A percentile compares a stretch with the other conserved stretches of the same genome.
These are phyloP conservation scores for Sarocladium kiliense DNA, from an alignment of 2,329 filamentous ascomycete genomes.

Conservation along the genomic window DNA sequence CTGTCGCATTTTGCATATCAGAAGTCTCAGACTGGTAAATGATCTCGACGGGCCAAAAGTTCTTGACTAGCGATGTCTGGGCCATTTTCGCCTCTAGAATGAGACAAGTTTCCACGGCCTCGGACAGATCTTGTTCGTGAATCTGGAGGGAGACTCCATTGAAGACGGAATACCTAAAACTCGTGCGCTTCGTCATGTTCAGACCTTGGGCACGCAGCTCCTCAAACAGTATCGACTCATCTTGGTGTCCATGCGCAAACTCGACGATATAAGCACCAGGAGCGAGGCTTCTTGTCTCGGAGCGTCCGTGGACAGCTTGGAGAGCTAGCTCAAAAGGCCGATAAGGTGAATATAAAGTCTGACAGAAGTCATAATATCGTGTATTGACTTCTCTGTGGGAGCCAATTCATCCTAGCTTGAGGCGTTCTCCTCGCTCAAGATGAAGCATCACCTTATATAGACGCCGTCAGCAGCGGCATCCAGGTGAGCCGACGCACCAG, in stretches of 20 bases:
- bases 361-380: not conserved
- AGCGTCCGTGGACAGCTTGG: not conserved
- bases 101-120: slow-evolving; percentile 18
- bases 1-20: slow-evolving; percentile 27
- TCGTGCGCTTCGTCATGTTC: slow-evolving; percentile 13
- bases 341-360: not conserved
- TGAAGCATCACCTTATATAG: too few relatives aligned
- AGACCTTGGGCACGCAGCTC: not conserved
- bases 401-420: too few relatives aligned
- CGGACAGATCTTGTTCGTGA: slow-evolving; percentile 24
- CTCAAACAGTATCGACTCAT: not conserved
- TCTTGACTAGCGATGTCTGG: slow-evolving; percentile 16
- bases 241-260: slow-evolving; percentile 13
- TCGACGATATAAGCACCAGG: slow-evolving; percentile 22
- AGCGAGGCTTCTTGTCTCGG: slow-evolving; percentile 1
- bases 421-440: too few relatives aligned
- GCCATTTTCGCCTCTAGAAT: not conserved
- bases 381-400: not conserved
- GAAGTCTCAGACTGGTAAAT: slow-evolving; percentile 9
- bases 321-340: not conserved
- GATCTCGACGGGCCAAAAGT: slow-evolving; percentile 23
- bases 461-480: too few relatives aligned
- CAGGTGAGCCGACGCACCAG: too few relatives aligned
- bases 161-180: slow-evolving; percentile 17
- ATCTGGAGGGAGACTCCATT: slow-evolving; percentile 18